phyloP scores from a whole-genome alignment of 306 rosid species.

The Trichosanthes truncata region DNA sequence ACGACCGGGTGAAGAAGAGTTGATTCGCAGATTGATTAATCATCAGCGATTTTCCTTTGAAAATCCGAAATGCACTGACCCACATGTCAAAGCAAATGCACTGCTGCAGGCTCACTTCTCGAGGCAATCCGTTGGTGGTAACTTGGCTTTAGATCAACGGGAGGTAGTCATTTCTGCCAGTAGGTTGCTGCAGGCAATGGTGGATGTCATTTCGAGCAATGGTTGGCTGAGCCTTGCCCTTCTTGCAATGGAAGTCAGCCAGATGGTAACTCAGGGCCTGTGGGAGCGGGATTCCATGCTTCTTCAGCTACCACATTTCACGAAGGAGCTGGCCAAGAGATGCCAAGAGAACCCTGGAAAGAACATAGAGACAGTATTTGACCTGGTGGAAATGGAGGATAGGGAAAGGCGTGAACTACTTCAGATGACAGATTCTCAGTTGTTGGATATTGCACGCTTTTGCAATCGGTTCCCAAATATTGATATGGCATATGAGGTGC shows the following conservation, averaged over 20 bases:
- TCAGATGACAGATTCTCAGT: conserved; percentile 63
- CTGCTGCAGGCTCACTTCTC: conserved; percentile 92
- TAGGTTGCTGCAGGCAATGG: conserved; percentile 86
- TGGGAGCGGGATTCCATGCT: conserved; percentile 96
- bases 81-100: conserved; percentile 78
- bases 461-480: conserved; percentile 80
- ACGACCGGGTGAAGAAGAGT: conserved; percentile 92
- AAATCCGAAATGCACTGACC: conserved; percentile 69
- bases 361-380: conserved; percentile 69
- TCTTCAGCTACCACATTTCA: conserved; percentile 84
- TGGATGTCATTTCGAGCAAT: conserved; percentile 83
- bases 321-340: conserved; percentile 75
- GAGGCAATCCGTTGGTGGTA: conserved; percentile 73
- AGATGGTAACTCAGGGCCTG: conserved; percentile 91
- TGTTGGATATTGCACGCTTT: conserved; percentile 68
- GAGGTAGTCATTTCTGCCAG: conserved; percentile 80
- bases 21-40: conserved; percentile 63
- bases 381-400: conserved; percentile 86
- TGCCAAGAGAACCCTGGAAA: conserved; percentile 63
- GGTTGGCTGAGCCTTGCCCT: conserved; percentile 86
- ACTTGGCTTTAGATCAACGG: conserved; percentile 72
- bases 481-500: conserved; percentile 60
- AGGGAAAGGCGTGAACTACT: conserved; percentile 67
- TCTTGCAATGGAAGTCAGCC: conserved; percentile 91
- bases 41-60: conserved; percentile 89